A percentile compares a stretch with the other conserved stretches of the same genome.
Evolutionary conservation across 176 grass and related monocot genomes (phyloP).

Genomic region (Zoysia pacifica): DNA sequence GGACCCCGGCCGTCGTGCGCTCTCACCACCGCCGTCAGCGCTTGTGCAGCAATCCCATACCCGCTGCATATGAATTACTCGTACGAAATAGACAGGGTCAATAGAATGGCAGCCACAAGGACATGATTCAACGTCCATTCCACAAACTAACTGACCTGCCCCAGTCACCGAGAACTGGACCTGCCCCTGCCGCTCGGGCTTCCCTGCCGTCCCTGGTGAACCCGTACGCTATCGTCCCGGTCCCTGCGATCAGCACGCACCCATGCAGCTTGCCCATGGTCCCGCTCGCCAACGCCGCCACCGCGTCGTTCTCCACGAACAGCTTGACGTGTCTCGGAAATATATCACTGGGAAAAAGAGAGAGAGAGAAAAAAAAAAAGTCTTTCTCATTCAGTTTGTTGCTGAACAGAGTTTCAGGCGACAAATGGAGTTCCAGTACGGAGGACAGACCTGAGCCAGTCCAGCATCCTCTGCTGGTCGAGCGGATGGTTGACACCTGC

Average conservation of each 20-base stretch:
- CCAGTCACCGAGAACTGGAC: conserved; percentile 76
- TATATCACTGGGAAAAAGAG: conserved; percentile 41
- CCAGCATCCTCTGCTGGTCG: conserved; percentile 66
- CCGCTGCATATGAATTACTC: conserved; percentile 51
- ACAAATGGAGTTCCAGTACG: neutral
- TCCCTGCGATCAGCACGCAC: conserved; percentile 70
- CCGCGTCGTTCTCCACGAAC: conserved; percentile 71
- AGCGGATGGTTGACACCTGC: conserved; percentile 67
- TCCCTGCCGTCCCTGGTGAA: conserved; percentile 67
- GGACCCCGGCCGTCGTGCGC: conserved; percentile 74
- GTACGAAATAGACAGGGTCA: neutral
- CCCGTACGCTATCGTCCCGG: conserved; percentile 75
- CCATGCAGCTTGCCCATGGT: conserved; percentile 85
- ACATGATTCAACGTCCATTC: conserved; percentile 3
- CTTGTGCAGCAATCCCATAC: conserved; percentile 84
- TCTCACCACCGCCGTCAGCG: conserved; percentile 72
- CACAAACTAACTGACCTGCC: conserved; percentile 54
- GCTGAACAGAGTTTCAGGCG: conserved; percentile 4
- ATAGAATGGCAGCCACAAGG: neutral
- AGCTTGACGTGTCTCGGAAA: conserved; percentile 68
- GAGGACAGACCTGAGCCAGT: conserved; percentile 62
- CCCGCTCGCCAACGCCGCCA: conserved; percentile 72
- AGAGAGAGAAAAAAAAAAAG: neutral
- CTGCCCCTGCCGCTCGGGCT: conserved; percentile 79
- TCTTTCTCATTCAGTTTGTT: neutral